A percentile compares a stretch with the other conserved stretches of the same genome.
Conservation (phyloP, 208 protist species). For the Crithidia bombi region DNA sequence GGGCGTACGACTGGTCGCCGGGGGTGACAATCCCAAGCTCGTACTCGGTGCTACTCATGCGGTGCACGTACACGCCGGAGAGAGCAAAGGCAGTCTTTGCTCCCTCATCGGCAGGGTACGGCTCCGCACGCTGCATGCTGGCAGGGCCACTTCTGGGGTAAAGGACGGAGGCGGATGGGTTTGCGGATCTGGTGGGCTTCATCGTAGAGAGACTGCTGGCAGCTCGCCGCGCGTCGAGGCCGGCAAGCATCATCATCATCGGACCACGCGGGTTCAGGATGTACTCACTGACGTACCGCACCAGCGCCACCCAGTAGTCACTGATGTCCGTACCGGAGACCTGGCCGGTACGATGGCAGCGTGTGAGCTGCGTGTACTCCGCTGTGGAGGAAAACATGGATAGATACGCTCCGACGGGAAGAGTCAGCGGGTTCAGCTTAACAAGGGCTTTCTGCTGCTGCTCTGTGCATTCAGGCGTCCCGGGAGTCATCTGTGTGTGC, state of each 20-base stretch:
- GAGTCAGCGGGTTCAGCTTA: slow-evolving; percentile 9
- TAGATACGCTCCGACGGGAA: slow-evolving; percentile 32
- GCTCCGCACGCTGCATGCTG: neutral
- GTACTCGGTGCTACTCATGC: slow-evolving; percentile 21
- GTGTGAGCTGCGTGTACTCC: slow-evolving; percentile 45
- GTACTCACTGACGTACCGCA: slow-evolving; percentile 23
- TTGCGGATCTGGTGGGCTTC: too few species aligned
- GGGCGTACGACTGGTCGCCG: slow-evolving; percentile 13
- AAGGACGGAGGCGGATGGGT: too few species aligned
- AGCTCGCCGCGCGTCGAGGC: too few species aligned
- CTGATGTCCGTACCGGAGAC: slow-evolving; percentile 23
- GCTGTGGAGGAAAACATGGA: slow-evolving; percentile 52
- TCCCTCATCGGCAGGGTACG: neutral
- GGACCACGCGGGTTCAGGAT: slow-evolving; percentile 9
- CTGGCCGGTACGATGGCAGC: slow-evolving; percentile 40
- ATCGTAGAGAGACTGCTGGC: neutral
- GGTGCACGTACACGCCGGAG: slow-evolving; percentile 52
- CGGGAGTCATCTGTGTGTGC: neutral
- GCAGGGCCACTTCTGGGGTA: too few species aligned
- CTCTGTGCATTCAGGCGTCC: neutral
- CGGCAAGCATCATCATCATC: neutral
- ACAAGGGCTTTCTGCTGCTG: neutral
- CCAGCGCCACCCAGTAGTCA: slow-evolving; percentile 33
- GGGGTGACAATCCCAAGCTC: slow-evolving; percentile 57
- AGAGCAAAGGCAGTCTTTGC: neutral